Evolutionary conservation across 257 asterid genomes (phyloP), one percentile per base, ranked within the genome.

Genomic region (Nicotiana attenuata): DNA sequence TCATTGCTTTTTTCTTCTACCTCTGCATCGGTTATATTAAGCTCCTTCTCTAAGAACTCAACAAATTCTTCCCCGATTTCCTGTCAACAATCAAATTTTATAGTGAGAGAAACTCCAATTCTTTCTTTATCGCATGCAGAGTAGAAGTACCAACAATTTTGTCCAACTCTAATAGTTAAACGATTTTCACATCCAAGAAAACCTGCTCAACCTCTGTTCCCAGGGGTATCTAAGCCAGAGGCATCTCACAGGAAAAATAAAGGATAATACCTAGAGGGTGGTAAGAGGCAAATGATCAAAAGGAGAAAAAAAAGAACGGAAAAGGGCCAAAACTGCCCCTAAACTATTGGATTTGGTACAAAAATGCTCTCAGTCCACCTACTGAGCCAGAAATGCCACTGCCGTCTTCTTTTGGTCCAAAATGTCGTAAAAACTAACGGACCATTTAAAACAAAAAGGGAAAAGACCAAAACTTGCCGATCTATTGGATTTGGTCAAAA

Each of bases 41-140:
- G 92, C 87, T 92, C 97, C 84, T 91, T 95, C 93, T 93, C 98
- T 83, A 96, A 85, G 88, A 91, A 96, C 92, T 93, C 99, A 55
- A 95, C 98, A 80, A 96, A 93, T 76, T 96, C 99, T 84, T 92
- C 99, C 68, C 99, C 98, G 1, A 96, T 93, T 84, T 93, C 99
- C 98, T 93, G 91, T 59, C 73, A 65, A 71, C 53, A 65, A 81
- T 79, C 79, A 67, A 17, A 61, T 4, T 73, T 8, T 7, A 24
- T 1, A 52, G 57, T 52, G 57, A 52, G 57, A 52, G 5, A 52
- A 73, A 47, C 79, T 22, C 35, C 7, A 24, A 47, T 22, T 73
- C 61, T 73, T 24, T 73, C 78, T 47, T 22, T 22, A 7, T 47
- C 16, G 1, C 15, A 2, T 24, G 59, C 22, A 45, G 15, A 71